Evolutionary conservation across 345 rosid genomes (phyloP), one percentile per base, ranked within the genome.

Genomic region (Eucalyptus pauciflora): DNA sequence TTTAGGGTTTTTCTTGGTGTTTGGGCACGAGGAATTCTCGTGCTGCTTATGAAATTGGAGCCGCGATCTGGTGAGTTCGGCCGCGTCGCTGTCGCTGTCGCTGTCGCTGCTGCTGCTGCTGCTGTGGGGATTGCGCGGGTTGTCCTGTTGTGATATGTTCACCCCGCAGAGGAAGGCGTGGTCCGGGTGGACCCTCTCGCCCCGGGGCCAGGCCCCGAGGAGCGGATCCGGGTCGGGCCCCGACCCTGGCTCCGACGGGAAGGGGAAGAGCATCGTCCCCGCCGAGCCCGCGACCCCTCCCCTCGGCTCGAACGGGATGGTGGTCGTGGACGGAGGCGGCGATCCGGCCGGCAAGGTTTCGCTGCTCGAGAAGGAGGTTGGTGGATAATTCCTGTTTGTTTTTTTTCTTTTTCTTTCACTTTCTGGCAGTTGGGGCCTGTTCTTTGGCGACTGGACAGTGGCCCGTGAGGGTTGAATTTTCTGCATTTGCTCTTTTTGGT

Each of bases 361-460:
- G 15, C 93, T 91, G 93, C 99, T 97, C 45, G 98, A 97, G 90
- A 94, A 91, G 50, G 99, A 97, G 99, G 99, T 97, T 27, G 16
- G 91, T 91, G 48, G 50, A 58, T 16, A 10, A 37, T 18, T 50
- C n/a, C 25, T 37, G 43, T 56, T 87, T 45, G 20, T 51, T 69
- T 20, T 1, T 52, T 52, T 52, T 3, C 2, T 51, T n/a, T 89
- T 48, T 71, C 13, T 24, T 17, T 58, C 80, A 76, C 45, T 81
- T 86, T 10, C 33, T 86, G 87, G 27, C 37, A 25, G 58, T 50
- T 48, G n/a, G 80, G 10, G 80, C 80, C 37, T 31, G 80, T 31
- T 37, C 80, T 31, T 33, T 16, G 43, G 80, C 24, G 20, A 33
- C 80, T 69, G 80, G 46, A 14, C 5, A 71, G 46, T 18, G 25